phyloP scores from a whole-genome alignment of 192 early-diverging fungal species.

The Coemansia sp. region DNA sequence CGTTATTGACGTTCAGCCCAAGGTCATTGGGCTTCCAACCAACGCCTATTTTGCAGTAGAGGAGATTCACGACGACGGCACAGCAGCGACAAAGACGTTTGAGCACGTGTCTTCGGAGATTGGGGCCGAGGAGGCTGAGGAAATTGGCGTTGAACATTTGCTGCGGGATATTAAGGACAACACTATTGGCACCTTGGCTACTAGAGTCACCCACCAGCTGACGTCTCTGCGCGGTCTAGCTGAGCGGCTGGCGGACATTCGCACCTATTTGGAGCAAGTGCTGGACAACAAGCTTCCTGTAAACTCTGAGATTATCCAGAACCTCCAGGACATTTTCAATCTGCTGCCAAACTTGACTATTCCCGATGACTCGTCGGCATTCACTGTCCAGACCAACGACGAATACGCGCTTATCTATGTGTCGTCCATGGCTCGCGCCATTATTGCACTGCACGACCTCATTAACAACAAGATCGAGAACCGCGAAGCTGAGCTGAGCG shows the following conservation, averaged over 20 bases:
- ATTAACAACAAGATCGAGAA: conserved; percentile 98
- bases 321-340: conserved; percentile 98
- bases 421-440: conserved; percentile 85
- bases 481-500: conserved; percentile 48
- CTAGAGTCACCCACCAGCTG: conserved; percentile 90
- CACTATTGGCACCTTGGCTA: conserved; percentile 91
- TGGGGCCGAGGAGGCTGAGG: conserved; percentile 99
- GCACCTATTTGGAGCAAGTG: conserved; percentile 86
- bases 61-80: conserved; percentile 98
- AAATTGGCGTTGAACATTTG: conserved; percentile 99
- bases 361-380: conserved; percentile 75
- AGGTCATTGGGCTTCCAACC: conserved; percentile 90
- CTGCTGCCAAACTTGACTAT: conserved; percentile 89
- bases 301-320: conserved; percentile 97
- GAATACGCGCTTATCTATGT: conserved; percentile 94
- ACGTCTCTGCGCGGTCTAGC: conserved; percentile 90
- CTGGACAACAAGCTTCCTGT: conserved; percentile 83
- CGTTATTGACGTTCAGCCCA: conserved; percentile 95
- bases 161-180: conserved; percentile 98
- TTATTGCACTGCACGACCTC: conserved; percentile 95
- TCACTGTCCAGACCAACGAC: conserved; percentile 95
- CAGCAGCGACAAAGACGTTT: conserved; percentile 95
- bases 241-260: conserved; percentile 82
- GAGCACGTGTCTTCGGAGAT: conserved; percentile 94
- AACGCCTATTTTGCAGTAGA: conserved; percentile 98